phyloP scores from a whole-genome alignment of 139 green algal genomes.

The Chlorella sp. region DNA sequence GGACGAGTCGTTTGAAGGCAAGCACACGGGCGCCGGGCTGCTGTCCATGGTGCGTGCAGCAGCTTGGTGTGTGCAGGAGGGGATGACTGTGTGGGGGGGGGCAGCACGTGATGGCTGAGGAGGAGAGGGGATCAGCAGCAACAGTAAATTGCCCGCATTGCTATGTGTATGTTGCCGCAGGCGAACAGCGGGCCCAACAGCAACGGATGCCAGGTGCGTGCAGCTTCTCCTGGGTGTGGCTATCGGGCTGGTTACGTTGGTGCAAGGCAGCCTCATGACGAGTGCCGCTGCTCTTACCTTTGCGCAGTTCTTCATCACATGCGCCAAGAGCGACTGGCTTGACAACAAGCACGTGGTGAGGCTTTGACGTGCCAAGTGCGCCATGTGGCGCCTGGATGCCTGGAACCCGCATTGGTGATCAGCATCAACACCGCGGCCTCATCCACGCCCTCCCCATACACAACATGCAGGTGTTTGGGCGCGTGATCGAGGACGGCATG shows the following conservation, averaged over 20 bases:
- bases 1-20: constrained; percentile 92
- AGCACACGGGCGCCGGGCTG: constrained; percentile 92
- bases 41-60: constrained; percentile 74
- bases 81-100: no score
- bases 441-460: no score
- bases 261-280: background rate
- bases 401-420: no score
- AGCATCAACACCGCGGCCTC: no score
- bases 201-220: constrained; percentile 73
- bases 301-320: constrained; percentile 96
- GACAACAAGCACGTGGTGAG: constrained; percentile 22
- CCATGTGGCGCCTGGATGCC: no score
- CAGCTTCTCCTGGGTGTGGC: background rate
- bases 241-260: background rate
- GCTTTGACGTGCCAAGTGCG: no score
- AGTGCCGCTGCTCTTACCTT: background rate
- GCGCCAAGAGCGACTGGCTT: constrained; percentile 83
- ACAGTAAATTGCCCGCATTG: no score
- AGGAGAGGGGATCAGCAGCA: no score
- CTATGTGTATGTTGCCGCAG: constrained; percentile 26
- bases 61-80: no score
- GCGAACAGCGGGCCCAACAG: constrained; percentile 78
- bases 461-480: constrained; percentile 3
- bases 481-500: constrained; percentile 24
- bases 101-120: no score